Evolutionary conservation across 2,329 filamentous ascomycete genomes (phyloP).

Genomic region (Penicillium psychrosexuale): DNA sequence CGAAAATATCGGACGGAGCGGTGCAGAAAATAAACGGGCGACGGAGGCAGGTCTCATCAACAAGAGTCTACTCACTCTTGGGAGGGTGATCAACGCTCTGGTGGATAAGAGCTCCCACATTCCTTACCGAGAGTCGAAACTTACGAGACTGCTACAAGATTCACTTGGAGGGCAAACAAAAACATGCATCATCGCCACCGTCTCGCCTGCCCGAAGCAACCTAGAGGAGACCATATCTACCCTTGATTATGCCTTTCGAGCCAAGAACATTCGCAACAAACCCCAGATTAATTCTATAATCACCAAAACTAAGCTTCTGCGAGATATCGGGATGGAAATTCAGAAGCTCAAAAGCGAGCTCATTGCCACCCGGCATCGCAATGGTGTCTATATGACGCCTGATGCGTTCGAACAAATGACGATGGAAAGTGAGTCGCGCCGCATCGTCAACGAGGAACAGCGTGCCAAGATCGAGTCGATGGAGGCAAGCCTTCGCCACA

Average conservation of each 20-base stretch:
- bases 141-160: slow-evolving; percentile 91
- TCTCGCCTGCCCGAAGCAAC: slow-evolving; percentile 92
- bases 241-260: slow-evolving; percentile 93
- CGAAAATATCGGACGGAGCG: slow-evolving; percentile 95
- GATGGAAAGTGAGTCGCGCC: slow-evolving; percentile 83
- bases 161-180: slow-evolving; percentile 94
- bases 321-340: slow-evolving; percentile 87
- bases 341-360: slow-evolving; percentile 92
- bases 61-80: slow-evolving; percentile 91
- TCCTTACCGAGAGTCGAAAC: slow-evolving; percentile 87
- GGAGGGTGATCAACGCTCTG: slow-evolving; percentile 93
- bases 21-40: slow-evolving; percentile 95
- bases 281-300: slow-evolving; percentile 90
- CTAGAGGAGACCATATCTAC: slow-evolving; percentile 98
- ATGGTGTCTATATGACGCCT: slow-evolving; percentile 89
- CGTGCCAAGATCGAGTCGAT: slow-evolving; percentile 87
- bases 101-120: slow-evolving; percentile 90
- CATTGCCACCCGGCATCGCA: slow-evolving; percentile 86
- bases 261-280: slow-evolving; percentile 98
- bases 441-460: slow-evolving; percentile 90
- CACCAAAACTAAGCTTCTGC: slow-evolving; percentile 87
- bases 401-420: slow-evolving; percentile 89
- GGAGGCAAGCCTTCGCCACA: slow-evolving; percentile 85
- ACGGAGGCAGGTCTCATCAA: slow-evolving; percentile 96
- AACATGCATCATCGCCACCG: slow-evolving; percentile 96